A percentile compares a stretch with the other conserved stretches of the same genome.
These are phyloP conservation scores for Colletotrichum chrysophilum DNA, from an alignment of 2,329 filamentous ascomycete genomes.

Conservation along the genomic window DNA sequence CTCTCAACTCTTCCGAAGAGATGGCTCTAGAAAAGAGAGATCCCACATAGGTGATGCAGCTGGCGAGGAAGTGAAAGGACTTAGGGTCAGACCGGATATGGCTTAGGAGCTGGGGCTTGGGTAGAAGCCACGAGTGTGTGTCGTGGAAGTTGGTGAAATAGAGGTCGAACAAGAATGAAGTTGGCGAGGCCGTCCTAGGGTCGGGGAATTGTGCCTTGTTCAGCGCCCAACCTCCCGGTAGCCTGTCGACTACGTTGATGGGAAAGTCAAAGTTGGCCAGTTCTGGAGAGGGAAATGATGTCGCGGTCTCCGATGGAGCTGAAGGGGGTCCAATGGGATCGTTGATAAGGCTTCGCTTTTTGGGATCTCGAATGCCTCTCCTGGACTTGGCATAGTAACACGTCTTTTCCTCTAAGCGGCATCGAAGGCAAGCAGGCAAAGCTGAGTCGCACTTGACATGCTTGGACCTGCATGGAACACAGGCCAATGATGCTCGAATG, in stretches of 20 bases:
- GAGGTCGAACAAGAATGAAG: slow-evolving; percentile 26
- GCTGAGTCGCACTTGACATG: slow-evolving; percentile 41
- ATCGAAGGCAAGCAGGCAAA: slow-evolving; percentile 48
- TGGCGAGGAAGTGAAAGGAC: slow-evolving; percentile 31
- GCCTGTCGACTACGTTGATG: slow-evolving; percentile 24
- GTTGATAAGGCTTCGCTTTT: slow-evolving; percentile 35
- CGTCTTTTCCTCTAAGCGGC: slow-evolving; percentile 44
- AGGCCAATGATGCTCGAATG: slow-evolving; percentile 47
- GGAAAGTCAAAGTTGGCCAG: slow-evolving; percentile 22
- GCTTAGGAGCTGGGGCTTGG: slow-evolving; percentile 13
- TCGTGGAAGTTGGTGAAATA: slow-evolving; percentile 31
- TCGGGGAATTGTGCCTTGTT: slow-evolving; percentile 17
- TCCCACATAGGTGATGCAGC: slow-evolving; percentile 41
- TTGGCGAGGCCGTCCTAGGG: slow-evolving; percentile 14
- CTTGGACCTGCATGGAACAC: slow-evolving; percentile 54
- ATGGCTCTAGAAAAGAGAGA: slow-evolving; percentile 37
- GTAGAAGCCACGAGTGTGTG: slow-evolving; percentile 20
- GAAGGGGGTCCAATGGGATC: slow-evolving; percentile 25
- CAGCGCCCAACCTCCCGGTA: slow-evolving; percentile 27
- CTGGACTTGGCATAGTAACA: slow-evolving; percentile 54
- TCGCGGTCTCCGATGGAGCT: not conserved
- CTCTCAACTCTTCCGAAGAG: slow-evolving; percentile 34
- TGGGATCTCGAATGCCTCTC: slow-evolving; percentile 44
- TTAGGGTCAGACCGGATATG: slow-evolving; percentile 1
- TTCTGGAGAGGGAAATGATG: slow-evolving; percentile 23